Percentiles rank a stretch among this genome's conserved stretches.
phyloP scores from a whole-genome alignment of 495 filamentous ascomycete species.

The Penicillium roqueforti region DNA sequence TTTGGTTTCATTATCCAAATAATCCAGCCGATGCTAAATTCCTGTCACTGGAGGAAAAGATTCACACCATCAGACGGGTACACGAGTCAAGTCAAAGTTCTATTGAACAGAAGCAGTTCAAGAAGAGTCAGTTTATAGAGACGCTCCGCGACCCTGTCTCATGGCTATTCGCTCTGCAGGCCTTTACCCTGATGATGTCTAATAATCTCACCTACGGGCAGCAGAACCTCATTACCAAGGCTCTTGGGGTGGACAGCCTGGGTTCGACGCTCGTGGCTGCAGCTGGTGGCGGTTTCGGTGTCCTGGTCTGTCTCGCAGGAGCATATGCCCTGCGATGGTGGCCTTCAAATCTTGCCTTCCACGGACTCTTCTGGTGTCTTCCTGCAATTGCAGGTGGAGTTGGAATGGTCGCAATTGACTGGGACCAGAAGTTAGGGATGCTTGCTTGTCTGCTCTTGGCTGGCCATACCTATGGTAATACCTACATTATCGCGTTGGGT shows the following conservation, averaged over 20 bases:
- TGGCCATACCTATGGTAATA: slow-evolving; percentile 18
- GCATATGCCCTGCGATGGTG: background rate
- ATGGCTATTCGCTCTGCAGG: slow-evolving; percentile 23
- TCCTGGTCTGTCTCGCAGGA: slow-evolving; percentile 6
- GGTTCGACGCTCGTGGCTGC: slow-evolving; percentile 21
- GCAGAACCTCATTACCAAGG: slow-evolving; percentile 19
- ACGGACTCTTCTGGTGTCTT: slow-evolving; percentile 23
- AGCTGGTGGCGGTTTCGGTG: slow-evolving; percentile 15
- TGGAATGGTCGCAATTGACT: slow-evolving; percentile 27
- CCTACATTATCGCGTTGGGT: slow-evolving; percentile 26
- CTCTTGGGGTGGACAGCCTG: slow-evolving; percentile 16
- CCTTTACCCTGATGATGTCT: slow-evolving; percentile 22
- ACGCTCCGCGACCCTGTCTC: slow-evolving; percentile 20
- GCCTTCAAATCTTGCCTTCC: background rate
- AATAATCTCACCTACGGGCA: slow-evolving; percentile 27
- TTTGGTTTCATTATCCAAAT: slow-evolving; percentile 18
- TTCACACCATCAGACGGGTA: slow-evolving; percentile 14
- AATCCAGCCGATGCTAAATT: slow-evolving; percentile 19
- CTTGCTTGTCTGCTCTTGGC: slow-evolving; percentile 24
- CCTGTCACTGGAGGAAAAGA: slow-evolving; percentile 15
- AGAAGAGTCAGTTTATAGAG: slow-evolving; percentile 17
- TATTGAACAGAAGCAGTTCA: slow-evolving; percentile 27
- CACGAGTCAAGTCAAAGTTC: slow-evolving; percentile 14
- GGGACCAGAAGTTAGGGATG: slow-evolving; percentile 19
- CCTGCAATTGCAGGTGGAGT: slow-evolving; percentile 26